Evolutionary conservation across 2,329 filamentous ascomycete species (phyloP).

Genomic region (Arthroderma uncinatum): DNA sequence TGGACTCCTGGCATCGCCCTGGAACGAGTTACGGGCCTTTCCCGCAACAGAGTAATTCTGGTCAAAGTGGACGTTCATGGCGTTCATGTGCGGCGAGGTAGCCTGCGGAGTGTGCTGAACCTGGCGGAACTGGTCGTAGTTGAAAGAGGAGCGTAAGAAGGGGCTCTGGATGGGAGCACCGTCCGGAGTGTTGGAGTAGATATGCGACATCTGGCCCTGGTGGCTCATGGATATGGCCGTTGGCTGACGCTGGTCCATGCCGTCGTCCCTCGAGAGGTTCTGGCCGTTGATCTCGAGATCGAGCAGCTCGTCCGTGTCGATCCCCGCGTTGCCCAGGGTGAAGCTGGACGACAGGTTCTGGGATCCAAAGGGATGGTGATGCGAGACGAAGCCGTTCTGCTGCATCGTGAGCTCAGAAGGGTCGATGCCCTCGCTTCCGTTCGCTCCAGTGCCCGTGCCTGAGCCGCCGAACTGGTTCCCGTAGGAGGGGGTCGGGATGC

Average conservation of each 20-base stretch:
- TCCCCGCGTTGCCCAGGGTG: constrained; percentile 63
- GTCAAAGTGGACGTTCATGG: constrained; percentile 34
- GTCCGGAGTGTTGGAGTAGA: constrained; percentile 85
- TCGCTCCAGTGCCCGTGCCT: constrained; percentile 31
- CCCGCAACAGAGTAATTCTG: constrained; percentile 40
- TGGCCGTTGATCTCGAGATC: constrained; percentile 45
- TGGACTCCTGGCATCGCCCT: constrained; percentile 55
- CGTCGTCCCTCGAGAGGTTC: constrained; percentile 27
- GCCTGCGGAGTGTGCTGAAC: constrained; percentile 43
- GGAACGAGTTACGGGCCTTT: constrained; percentile 1
- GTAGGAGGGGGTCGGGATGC: constrained; percentile 42
- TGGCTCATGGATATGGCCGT: constrained; percentile 50
- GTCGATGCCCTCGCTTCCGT: constrained; percentile 52
- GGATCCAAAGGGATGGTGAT: constrained; percentile 45
- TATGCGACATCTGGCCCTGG: constrained; percentile 55
- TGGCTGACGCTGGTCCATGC: constrained; percentile 44
- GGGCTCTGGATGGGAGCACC: constrained; percentile 86
- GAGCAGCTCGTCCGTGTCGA: constrained; percentile 79
- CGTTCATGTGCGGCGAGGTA: constrained; percentile 26
- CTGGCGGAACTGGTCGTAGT: constrained; percentile 61
- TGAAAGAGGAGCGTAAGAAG: constrained; percentile 63
- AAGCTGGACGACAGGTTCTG: constrained; percentile 61
- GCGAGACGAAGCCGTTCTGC: constrained; percentile 35
- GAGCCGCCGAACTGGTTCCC: constrained; percentile 39
- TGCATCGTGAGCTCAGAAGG: constrained; percentile 74